Evolutionary conservation across 352 stramenopile species (phyloP), one percentile per base, ranked within the genome.

Genomic region (Globisporangium echinulatum): DNA sequence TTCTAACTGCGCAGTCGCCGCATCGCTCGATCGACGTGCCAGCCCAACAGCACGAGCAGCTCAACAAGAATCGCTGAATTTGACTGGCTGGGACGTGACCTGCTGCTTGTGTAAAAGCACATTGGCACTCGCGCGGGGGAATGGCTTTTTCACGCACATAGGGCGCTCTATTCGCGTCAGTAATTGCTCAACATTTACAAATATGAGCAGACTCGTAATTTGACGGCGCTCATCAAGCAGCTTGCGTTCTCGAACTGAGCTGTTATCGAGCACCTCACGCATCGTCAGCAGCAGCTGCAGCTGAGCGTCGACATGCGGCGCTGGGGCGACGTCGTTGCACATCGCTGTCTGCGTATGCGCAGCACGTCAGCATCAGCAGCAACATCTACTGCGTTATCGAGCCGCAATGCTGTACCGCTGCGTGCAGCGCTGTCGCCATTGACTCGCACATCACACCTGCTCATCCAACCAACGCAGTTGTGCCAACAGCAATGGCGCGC

Each of bases 11-110:
- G 62, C 62, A 49, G 59, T n/a, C 13, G 5, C 44, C 14, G 25
- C 25, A 33, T 33, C 25, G 25, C 25, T 33, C 25, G 25, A 33
- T 33, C 1, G 25, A 33, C 25, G 25, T 33, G 25, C 25, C 25
- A 33, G 25, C 25, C 25, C 1, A 33, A 33, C 25, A 33, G 25
- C 25, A 33, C 25, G 25, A 33, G 25, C 25, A 33, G 25, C 25
- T 33, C 25, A 33, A 3, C 25, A 33, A 33, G 25, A 33, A 33
- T 33, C 25, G 25, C 25, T 33, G 25, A 46, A 72, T 70, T 79
- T 85, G 74, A 82, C 69, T 85, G 75, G 75, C 68, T 66, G 60
- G 47, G 39, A 56, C 19, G 43, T 17, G 15, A 48, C n/a, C 43
- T 15, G 7, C 43, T 48, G 43, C 43, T 13, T 15, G 13, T 48